phyloP scores from a whole-genome alignment of 2,329 filamentous ascomycete genomes.

The Sclerotinia borealis region DNA sequence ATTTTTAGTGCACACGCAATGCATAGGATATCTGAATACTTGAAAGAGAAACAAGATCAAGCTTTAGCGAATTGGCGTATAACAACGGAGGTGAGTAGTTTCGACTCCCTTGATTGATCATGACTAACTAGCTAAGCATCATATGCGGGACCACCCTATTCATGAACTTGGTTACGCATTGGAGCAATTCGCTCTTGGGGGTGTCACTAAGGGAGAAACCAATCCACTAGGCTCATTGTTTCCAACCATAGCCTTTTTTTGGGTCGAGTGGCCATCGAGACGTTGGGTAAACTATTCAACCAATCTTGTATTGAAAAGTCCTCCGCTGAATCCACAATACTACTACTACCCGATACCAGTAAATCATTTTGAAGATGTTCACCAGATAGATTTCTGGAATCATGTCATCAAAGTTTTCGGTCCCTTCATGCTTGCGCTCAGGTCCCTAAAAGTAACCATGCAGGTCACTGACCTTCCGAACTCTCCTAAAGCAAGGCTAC shows the following conservation, averaged over 20 bases:
- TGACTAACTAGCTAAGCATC: neutral
- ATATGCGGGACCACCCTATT: neutral
- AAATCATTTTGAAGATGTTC: neutral
- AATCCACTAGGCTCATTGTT: neutral
- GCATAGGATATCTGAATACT: neutral
- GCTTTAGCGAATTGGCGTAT: neutral
- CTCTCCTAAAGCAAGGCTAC: neutral
- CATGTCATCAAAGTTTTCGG: neutral
- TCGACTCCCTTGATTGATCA: neutral
- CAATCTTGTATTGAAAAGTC: neutral
- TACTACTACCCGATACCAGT: neutral
- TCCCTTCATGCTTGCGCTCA: neutral
- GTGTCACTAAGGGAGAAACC: neutral
- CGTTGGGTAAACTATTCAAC: neutral
- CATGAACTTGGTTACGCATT: neutral
- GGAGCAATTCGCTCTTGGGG: neutral
- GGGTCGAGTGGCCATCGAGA: neutral
- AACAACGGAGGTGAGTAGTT: neutral
- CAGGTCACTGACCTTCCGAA: neutral
- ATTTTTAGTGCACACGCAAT: neutral
- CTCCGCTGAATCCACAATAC: neutral
- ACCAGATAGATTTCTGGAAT: neutral
- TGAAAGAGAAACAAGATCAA: neutral
- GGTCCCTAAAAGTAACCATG: neutral
- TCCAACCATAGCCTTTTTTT: neutral